Percentiles rank a stretch among this genome's conserved stretches.
These are phyloP conservation scores for Eucalyptus sp. DNA, from an alignment of 345 rosid genomes.

Conservation along the genomic window DNA sequence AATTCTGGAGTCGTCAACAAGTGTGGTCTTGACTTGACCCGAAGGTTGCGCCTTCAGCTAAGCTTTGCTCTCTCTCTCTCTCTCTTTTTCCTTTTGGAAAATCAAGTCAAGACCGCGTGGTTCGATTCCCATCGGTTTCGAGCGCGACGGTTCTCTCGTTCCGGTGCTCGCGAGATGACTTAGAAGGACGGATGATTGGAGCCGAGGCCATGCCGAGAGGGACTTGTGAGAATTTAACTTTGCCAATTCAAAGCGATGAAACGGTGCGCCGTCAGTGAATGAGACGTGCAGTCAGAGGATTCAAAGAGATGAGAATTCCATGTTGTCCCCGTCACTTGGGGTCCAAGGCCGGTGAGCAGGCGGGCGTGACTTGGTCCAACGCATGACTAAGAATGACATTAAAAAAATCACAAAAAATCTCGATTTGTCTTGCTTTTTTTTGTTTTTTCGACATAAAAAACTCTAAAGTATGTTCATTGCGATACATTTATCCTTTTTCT, in stretches of 20 bases:
- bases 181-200: background rate
- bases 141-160: background rate
- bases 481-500: too few relatives aligned
- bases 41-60: background rate
- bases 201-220: background rate
- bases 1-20: background rate
- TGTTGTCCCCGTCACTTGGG: background rate
- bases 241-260: background rate
- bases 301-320: background rate
- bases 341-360: background rate
- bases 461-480: accelerated
- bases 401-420: background rate
- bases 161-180: background rate
- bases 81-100: too few relatives aligned
- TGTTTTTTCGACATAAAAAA: too few relatives aligned
- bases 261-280: background rate
- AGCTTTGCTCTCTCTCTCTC: too few relatives aligned
- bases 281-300: background rate
- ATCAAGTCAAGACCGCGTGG: too few relatives aligned
- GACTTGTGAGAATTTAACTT: background rate
- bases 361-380: background rate
- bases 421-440: too few relatives aligned
- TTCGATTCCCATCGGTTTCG: background rate
- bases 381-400: background rate
- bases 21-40: background rate